A percentile compares a stretch with the other conserved stretches of the same genome.
These are phyloP conservation scores for Penicillium diatomitis DNA, from an alignment of 495 filamentous ascomycete species.

Conservation along the genomic window DNA sequence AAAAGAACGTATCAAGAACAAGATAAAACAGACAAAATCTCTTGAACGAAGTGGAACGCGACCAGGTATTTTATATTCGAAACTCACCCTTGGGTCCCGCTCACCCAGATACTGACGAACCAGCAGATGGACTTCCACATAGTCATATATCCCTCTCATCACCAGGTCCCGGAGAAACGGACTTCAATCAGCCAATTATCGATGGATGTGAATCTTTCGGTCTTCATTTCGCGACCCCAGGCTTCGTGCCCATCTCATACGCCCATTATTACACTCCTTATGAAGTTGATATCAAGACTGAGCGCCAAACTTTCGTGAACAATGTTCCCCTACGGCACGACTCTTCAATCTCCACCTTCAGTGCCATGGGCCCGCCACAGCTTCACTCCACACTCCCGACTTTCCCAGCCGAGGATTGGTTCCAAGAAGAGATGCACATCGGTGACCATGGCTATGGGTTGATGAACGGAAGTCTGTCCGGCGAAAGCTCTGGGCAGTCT, in stretches of 20 bases:
- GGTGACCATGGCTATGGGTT: no score
- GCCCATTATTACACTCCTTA: slow-evolving; percentile 53
- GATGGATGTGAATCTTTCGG: slow-evolving; percentile 53
- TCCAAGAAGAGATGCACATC: slow-evolving; percentile 68
- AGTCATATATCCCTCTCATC: no score
- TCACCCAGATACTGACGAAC: no score
- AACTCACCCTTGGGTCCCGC: no score
- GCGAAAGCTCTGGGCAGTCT: no score
- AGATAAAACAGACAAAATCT: slow-evolving; percentile 93
- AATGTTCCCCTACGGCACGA: slow-evolving; percentile 76
- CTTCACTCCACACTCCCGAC: slow-evolving; percentile 52
- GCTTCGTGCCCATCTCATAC: slow-evolving; percentile 24
- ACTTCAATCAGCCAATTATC: slow-evolving; percentile 56
- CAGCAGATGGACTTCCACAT: no score
- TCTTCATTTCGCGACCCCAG: slow-evolving; percentile 37
- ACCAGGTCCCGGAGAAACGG: slow-evolving; percentile 55
- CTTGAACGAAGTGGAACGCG: slow-evolving; percentile 63
- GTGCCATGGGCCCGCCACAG: slow-evolving; percentile 71
- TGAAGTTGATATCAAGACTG: slow-evolving; percentile 92
- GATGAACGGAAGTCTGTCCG: no score
- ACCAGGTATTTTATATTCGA: slow-evolving; percentile 18
- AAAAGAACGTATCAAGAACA: slow-evolving; percentile 92
- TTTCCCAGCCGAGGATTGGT: slow-evolving; percentile 67
- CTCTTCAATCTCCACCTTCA: slow-evolving; percentile 80
- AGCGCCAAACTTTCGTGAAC: slow-evolving; percentile 89